Conservation (phyloP, 2,329 filamentous ascomycete species). For the Epichloe coenophiala region DNA sequence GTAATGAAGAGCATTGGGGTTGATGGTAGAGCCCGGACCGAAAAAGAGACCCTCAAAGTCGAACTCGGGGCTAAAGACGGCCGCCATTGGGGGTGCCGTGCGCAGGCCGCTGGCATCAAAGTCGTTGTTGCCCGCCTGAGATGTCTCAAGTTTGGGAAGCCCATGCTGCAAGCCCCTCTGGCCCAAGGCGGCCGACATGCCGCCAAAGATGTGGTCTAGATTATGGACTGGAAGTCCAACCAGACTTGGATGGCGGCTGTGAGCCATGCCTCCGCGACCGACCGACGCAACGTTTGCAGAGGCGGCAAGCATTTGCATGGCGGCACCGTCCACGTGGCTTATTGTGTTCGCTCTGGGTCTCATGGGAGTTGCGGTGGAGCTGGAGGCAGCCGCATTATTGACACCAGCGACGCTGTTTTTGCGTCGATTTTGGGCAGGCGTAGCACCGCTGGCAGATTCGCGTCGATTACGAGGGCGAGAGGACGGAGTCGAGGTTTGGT, state of each 20-base stretch:
- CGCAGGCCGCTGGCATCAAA: constrained; percentile 50
- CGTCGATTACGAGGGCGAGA: constrained; percentile 76
- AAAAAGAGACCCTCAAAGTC: constrained; percentile 46
- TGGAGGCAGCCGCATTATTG: constrained; percentile 29
- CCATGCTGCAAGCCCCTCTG: constrained; percentile 54
- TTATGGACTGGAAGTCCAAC: constrained; percentile 48
- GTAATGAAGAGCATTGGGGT: constrained; percentile 68
- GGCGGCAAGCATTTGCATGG: constrained; percentile 58
- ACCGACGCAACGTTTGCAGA: constrained; percentile 37
- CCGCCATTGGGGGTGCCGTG: constrained; percentile 56
- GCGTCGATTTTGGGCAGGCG: constrained; percentile 55
- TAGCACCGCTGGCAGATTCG: constrained; percentile 70
- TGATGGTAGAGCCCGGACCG: constrained; percentile 51
- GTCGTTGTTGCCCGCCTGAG: constrained; percentile 51
- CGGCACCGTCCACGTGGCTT: constrained; percentile 71
- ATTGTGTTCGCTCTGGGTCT: constrained; percentile 91
- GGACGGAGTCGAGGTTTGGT: constrained; percentile 81
- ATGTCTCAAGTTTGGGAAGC: constrained; percentile 73
- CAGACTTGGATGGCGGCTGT: constrained; percentile 63
- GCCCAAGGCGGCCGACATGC: constrained; percentile 56
- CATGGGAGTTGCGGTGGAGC: constrained; percentile 44
- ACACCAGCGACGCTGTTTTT: constrained; percentile 77
- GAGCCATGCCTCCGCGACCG: constrained; percentile 33
- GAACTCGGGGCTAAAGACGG: constrained; percentile 47
- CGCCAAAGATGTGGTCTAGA: constrained; percentile 51